phyloP scores from a whole-genome alignment of 116 monocot species.

The Zostera marina region DNA sequence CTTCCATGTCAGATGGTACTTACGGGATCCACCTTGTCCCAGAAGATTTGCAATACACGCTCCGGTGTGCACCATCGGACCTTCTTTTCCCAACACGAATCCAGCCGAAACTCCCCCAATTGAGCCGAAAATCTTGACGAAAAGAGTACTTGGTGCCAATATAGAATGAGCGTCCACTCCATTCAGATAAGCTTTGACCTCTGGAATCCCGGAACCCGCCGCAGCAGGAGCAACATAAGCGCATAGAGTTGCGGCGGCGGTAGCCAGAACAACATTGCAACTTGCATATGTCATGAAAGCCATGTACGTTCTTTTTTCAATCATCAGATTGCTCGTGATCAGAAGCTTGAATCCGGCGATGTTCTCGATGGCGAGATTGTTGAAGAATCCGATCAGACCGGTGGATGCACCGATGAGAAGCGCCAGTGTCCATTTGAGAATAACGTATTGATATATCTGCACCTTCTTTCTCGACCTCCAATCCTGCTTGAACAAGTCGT shows the following conservation, averaged over 20 bases:
- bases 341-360: slow-evolving; percentile 81
- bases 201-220: slow-evolving; percentile 86
- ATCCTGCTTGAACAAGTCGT: slow-evolving; percentile 75
- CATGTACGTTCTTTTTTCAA: slow-evolving; percentile 27
- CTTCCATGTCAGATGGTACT: slow-evolving; percentile 87
- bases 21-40: slow-evolving; percentile 92
- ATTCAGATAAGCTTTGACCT: slow-evolving; percentile 94
- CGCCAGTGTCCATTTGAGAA: slow-evolving; percentile 76
- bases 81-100: slow-evolving; percentile 90
- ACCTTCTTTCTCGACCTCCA: slow-evolving; percentile 67
- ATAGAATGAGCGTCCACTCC: slow-evolving; percentile 82
- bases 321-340: slow-evolving; percentile 67
- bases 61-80: slow-evolving; percentile 98
- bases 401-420: slow-evolving; percentile 60
- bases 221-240: slow-evolving; percentile 80
- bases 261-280: slow-evolving; percentile 54
- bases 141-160: slow-evolving; percentile 74
- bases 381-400: slow-evolving; percentile 77
- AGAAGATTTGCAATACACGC: slow-evolving; percentile 85
- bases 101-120: slow-evolving; percentile 85
- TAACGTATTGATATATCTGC: slow-evolving; percentile 69
- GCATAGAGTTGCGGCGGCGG: slow-evolving; percentile 57
- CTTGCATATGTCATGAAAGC: slow-evolving; percentile 52
- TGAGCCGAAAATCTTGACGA: slow-evolving; percentile 97
- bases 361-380: slow-evolving; percentile 81